These are phyloP conservation scores for Telfairia occidentalis DNA, from an alignment of 331 rosid genomes.

Conservation along the genomic window DNA sequence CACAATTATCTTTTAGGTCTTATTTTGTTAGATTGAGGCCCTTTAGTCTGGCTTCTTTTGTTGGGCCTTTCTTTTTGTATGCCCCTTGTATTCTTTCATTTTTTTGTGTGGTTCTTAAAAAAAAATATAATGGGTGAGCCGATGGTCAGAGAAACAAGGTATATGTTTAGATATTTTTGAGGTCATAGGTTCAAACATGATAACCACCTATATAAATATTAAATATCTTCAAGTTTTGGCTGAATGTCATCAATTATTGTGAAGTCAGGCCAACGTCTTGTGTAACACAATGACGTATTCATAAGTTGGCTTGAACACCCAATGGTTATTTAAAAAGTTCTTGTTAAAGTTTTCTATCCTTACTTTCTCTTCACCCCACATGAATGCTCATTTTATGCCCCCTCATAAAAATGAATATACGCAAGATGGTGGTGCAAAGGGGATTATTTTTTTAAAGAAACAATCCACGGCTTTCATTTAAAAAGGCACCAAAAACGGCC, in stretches of 20 bases:
- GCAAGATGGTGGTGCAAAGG: not conserved
- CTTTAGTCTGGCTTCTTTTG: too few relatives aligned
- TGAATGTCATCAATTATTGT: not conserved
- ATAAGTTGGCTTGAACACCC: not conserved
- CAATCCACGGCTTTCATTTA: too few relatives aligned
- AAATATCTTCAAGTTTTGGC: not conserved
- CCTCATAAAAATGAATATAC: not conserved
- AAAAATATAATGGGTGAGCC: not conserved
- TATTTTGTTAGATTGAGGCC: too few relatives aligned
- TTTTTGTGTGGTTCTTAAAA: too few relatives aligned
- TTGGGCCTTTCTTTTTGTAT: too few relatives aligned
- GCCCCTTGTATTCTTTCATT: too few relatives aligned
- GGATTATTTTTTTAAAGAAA: too few relatives aligned
- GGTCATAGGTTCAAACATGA: not conserved
- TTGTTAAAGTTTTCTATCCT: not conserved
- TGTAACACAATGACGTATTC: not conserved
- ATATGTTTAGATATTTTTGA: not conserved
- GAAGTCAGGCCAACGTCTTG: too few relatives aligned
- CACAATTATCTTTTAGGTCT: too few relatives aligned
- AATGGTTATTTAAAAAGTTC: not conserved
- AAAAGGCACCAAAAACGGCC: too few relatives aligned
- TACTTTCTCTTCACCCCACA: not conserved
- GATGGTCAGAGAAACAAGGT: not conserved
- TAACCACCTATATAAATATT: not conserved
- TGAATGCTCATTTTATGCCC: not conserved